Evolutionary conservation across 1,284 basidiomycete genomes (phyloP), one percentile per base, ranked within the genome.

Genomic region (Ustilago xerochloae): DNA sequence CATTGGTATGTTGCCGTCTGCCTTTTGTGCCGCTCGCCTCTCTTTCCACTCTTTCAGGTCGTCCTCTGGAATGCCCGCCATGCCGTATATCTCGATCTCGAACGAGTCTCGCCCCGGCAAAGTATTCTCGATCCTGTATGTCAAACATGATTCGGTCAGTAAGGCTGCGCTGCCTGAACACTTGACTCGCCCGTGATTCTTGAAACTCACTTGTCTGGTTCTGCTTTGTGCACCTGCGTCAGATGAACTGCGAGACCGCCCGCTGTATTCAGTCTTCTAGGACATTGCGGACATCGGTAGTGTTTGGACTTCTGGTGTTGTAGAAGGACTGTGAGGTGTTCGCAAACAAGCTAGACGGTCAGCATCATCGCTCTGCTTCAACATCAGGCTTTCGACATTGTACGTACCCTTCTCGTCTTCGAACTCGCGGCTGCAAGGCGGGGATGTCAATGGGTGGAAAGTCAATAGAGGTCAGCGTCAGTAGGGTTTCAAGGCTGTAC

Each of bases 301-400:
- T 99, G 96, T 86, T 98, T 99, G 16, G 96, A 96, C 87, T 98
- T 99, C 85, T 99, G 97, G 85, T 99, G 96, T 85, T 97, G 93
- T 89, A 99, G 92, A 71, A 99, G 89, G 67, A 99, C 97, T 95
- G 60, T 49, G 15, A 13, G 15, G 12, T n/a, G n/a, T n/a, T 15
- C 6, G 32, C 32, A 36, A 24, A 36, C n/a, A n/a, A n/a, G n/a
- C n/a, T n/a, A n/a, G 13, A 13, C 18, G 18, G 18, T 20, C 3
- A 35, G n/a, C n/a, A n/a, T n/a, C n/a, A n/a, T n/a, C n/a, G n/a
- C n/a, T n/a, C 20, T 6, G 29, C 18, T 32, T 52, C 50, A 52
- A 35, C 20, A 10, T 28, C 12, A 1, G 24, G 6, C 22, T 52
- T 6, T 2, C n/a, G n/a, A 13, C 6, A 12, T 10, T 4, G 13